phyloP scores from a whole-genome alignment of 1,284 basidiomycete genomes.

The Trametes polyzona region DNA sequence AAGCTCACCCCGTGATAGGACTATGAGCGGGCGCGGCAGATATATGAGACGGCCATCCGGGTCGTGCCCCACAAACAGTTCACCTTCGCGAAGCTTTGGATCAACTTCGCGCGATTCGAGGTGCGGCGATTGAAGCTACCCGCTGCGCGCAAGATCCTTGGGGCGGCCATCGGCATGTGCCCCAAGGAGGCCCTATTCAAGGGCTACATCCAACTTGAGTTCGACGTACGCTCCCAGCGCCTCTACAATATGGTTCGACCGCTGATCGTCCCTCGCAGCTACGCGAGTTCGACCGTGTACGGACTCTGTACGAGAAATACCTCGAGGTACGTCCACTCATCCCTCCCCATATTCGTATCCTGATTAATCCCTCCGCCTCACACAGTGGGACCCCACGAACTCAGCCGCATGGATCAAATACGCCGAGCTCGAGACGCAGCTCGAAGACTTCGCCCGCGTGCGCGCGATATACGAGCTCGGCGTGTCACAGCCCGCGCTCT shows the following conservation, averaged over 20 bases:
- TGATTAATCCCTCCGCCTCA: not conserved
- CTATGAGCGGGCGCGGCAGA: conserved; percentile 81
- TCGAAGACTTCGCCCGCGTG: conserved; percentile 91
- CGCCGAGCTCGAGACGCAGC: conserved; percentile 91
- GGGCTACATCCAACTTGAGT: conserved; percentile 92
- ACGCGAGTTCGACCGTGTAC: conserved; percentile 94
- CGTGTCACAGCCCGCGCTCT: conserved; percentile 86
- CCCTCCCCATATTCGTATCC: not conserved
- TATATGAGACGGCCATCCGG: conserved; percentile 89
- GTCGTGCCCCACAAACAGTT: conserved; percentile 96
- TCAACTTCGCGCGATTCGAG: conserved; percentile 92
- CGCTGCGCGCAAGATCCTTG: conserved; percentile 89
- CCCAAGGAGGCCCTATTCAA: conserved; percentile 95
- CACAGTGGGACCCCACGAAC: conserved; percentile 85
- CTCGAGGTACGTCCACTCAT: conserved; percentile 65
- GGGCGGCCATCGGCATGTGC: conserved; percentile 92
- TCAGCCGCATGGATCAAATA: conserved; percentile 97
- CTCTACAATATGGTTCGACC: not conserved
- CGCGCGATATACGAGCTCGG: conserved; percentile 97
- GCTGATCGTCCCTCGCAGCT: conserved; percentile 45
- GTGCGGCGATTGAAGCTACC: conserved; percentile 82
- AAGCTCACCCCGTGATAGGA: conserved; percentile 53
- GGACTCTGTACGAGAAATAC: conserved; percentile 94
- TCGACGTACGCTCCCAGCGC: conserved; percentile 64
- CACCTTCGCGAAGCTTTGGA: conserved; percentile 96